Evolutionary conservation across 2,329 filamentous ascomycete species (phyloP), one percentile per base, ranked within the genome.

Genomic region (Xylariaceae sp.): DNA sequence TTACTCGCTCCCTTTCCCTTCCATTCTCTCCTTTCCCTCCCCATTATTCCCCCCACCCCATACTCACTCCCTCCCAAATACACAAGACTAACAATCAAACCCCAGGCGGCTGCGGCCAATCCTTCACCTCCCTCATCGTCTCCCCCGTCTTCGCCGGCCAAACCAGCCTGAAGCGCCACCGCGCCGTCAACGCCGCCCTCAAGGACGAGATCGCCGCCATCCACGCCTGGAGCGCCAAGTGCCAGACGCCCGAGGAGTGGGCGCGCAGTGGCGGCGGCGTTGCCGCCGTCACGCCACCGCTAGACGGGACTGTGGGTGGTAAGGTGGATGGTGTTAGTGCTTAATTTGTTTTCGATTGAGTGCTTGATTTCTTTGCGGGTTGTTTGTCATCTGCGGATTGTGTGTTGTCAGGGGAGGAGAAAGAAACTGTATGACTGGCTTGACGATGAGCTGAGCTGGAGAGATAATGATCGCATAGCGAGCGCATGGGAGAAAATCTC

Each of bases 161-260:
- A 74, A 88, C 78, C 70, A 89, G 89, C 55, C 84, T 97, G 59
- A 91, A 91, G 72, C 84, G 92, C 59, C 90, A 96, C 75, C 86
- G 92, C 49, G 81, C 95, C 63, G 92, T 96, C 67, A 96, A 97
- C 75, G 82, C 82, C 13, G 86, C 86, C 4, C 80, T 97, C 68
- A 93, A 92, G 77, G 83, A 87, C 51, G 92, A 97, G 77, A 96
- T 97, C 73, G 89, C 90, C 13, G 84, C 83, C 65, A 96, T 97
- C 68, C 92, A 97, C 78, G 92, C 92, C 45, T 97, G 92, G 92
- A 95, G 90, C 58, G 90, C 92, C 34, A 95, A 92, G 76, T 96
- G 92, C 74, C 89, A 92, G 77, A 97, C 92, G 7, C 90, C 90
- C 0, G 90, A 92, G 69, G 90, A 97, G 78, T 96, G 89, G 86